Evolutionary conservation across 2,329 filamentous ascomycete species (phyloP), one percentile per base, ranked within the genome.

Genomic region (Diaporthe australafricana): DNA sequence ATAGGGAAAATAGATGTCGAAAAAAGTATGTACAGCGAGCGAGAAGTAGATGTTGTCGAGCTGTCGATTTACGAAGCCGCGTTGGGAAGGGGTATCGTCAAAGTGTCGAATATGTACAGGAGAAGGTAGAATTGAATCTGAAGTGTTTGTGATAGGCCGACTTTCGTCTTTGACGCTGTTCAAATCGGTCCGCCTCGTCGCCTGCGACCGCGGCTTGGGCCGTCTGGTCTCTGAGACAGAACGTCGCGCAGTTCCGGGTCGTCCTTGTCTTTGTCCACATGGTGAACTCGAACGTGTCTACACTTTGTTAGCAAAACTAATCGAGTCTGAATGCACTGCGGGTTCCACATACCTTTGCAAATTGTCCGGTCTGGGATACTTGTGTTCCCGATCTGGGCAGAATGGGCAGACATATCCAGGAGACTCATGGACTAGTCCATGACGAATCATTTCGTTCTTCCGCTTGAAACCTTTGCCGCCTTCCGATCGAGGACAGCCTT

Each of bases 331-430:
- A 32, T 68, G 74, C 68, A 77, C 68, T 63, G 40, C n/a, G 32
- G 25, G 30, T 62, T 40, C 65, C 65, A 80, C 88, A 75, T 86
- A 97, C 94, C 96, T 91, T 85, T 98, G 96, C 70, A 99, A 84
- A 85, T 98, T 98, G 81, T 99, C 96, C 42, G 96, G 96, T 76
- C 96, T 88, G 6, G 96, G 96, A 80, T 98, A 98, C 79, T 93
- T 95, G 81, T 98, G 96, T 80, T 98, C 95, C 75, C 95, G 89
- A 78, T 98, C 95, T 1, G 94, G 93, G 81, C 96, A 99, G 79
- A 98, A 98, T 0, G 96, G 96, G 81, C 96, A 99, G 38, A 98
- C 91, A 78, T 98, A 99, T 73, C 96, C 96, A 1, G 96, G 96
- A 9, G 94, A 97, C 75, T 95, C 92, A 79, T 99, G 96, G 5